Evolutionary conservation across 768 basidiomycete genomes (phyloP).

Genomic region (Chlorophyllum brunneum): DNA sequence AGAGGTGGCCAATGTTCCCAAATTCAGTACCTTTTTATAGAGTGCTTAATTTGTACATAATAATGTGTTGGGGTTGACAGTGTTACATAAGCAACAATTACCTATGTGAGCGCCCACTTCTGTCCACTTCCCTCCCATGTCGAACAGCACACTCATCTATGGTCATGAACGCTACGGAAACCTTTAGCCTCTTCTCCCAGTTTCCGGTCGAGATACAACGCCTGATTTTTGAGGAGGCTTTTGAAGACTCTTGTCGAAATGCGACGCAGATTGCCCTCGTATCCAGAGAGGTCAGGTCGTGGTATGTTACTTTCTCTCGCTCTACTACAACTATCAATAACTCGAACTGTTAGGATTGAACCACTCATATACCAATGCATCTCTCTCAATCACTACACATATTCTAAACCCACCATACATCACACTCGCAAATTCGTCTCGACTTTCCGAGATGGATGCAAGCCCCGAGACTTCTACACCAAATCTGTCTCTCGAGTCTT

Average conservation of each 20-base stretch:
- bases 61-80: no score
- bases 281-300: conserved; percentile 6
- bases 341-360: conserved; percentile 6
- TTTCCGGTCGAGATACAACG: conserved; percentile 6
- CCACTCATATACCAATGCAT: conserved; percentile 12
- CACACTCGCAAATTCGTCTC: neutral
- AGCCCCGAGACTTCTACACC: conserved; percentile 4
- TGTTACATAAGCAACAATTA: no score
- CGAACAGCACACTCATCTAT: neutral
- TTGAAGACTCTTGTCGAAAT: conserved; percentile 1
- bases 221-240: conserved; percentile 9
- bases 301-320: neutral
- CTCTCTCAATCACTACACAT: neutral
- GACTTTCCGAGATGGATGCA: neutral
- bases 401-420: neutral
- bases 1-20: neutral
- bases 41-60: no score
- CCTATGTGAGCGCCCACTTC: no score
- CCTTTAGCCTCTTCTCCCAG: neutral
- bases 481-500: neutral
- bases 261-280: conserved; percentile 4
- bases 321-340: neutral
- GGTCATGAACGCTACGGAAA: neutral
- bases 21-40: neutral
- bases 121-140: neutral